phyloP scores from a whole-genome alignment of 1,284 basidiomycete species.

The Austroboletus novae-zelandiae region DNA sequence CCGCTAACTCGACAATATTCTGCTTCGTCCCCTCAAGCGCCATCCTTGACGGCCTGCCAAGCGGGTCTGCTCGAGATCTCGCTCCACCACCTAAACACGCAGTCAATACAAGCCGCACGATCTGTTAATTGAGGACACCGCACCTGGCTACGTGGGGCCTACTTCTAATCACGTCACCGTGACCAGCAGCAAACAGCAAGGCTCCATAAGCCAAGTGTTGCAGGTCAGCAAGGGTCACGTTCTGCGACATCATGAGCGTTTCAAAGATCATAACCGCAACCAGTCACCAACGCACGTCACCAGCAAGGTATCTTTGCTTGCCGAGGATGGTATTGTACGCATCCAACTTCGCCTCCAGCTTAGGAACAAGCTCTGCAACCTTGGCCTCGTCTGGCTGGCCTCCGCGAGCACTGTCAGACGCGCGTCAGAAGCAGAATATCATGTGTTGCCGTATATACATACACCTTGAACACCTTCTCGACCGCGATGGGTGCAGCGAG shows the following conservation, averaged over 20 bases:
- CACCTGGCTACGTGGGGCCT: conserved; percentile 28
- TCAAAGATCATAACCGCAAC: neutral
- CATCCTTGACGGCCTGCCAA: conserved; percentile 28
- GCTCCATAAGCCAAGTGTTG: conserved; percentile 49
- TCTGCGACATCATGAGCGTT: conserved; percentile 27
- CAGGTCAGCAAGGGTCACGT: conserved; percentile 49
- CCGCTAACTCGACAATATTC: neutral
- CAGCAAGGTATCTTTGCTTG: conserved; percentile 49
- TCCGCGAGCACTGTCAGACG: neutral
- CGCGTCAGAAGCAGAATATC: neutral
- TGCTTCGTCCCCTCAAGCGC: conserved; percentile 1
- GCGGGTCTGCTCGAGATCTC: conserved; percentile 20
- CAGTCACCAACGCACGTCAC: conserved; percentile 37
- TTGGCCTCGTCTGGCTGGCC: conserved; percentile 24
- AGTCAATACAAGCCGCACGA: conserved; percentile 2
- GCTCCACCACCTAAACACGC: conserved; percentile 30
- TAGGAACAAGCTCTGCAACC: conserved; percentile 22
- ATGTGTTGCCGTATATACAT: conserved; percentile 24
- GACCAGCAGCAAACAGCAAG: neutral
- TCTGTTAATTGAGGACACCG: neutral
- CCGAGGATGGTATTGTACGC: conserved; percentile 46
- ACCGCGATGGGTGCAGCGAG: conserved; percentile 13
- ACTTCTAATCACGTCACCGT: conserved; percentile 9
- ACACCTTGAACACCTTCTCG: conserved; percentile 38
- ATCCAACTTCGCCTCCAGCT: conserved; percentile 37